Percentiles rank a stretch among this genome's conserved stretches.
Evolutionary conservation across 257 asterid genomes (phyloP).

Genomic region (Gentiana straminea): DNA sequence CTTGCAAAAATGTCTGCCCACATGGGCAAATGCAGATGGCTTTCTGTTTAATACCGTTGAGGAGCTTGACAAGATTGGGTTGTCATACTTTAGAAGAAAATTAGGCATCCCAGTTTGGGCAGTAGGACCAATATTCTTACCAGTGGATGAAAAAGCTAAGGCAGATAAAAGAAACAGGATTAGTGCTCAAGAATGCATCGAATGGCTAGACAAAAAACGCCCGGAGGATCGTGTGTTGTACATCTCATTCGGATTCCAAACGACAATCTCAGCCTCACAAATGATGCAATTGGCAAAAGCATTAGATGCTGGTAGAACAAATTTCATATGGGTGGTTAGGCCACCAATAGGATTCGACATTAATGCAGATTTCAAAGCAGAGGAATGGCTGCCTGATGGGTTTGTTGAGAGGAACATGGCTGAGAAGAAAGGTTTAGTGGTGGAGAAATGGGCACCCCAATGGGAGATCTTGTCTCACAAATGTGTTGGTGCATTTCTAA

Average conservation of each 20-base stretch:
- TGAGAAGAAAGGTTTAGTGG: conserved; percentile 28
- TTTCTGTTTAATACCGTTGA: conserved; percentile 46
- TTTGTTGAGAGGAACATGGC: conserved; percentile 19
- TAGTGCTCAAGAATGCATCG: conserved; percentile 15
- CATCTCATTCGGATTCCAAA: conserved; percentile 47
- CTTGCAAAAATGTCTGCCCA: conserved; percentile 21
- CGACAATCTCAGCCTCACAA: conserved; percentile 44
- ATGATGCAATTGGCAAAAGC: conserved; percentile 52
- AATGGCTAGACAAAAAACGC: conserved; percentile 30
- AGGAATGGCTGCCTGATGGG: conserved; percentile 61
- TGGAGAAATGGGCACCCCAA: conserved; percentile 53
- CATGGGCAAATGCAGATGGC: conserved; percentile 40
- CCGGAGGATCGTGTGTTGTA: conserved; percentile 32
- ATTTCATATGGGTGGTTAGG: conserved; percentile 46
- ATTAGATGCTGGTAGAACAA: conserved; percentile 24
- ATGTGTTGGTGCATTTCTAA: conserved; percentile 33
- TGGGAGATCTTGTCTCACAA: conserved; percentile 34
- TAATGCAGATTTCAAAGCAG: conserved; percentile 29
- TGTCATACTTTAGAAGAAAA: conserved; percentile 32
- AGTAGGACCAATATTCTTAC: conserved; percentile 36
- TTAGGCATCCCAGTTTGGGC: conserved; percentile 33
- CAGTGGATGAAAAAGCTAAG: conserved; percentile 15
- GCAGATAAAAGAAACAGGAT: conserved; percentile 12
- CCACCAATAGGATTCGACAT: conserved; percentile 45
- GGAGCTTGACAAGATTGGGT: conserved; percentile 35